Conservation (phyloP, 768 basidiomycete species). For the Boletus sp. region DNA sequence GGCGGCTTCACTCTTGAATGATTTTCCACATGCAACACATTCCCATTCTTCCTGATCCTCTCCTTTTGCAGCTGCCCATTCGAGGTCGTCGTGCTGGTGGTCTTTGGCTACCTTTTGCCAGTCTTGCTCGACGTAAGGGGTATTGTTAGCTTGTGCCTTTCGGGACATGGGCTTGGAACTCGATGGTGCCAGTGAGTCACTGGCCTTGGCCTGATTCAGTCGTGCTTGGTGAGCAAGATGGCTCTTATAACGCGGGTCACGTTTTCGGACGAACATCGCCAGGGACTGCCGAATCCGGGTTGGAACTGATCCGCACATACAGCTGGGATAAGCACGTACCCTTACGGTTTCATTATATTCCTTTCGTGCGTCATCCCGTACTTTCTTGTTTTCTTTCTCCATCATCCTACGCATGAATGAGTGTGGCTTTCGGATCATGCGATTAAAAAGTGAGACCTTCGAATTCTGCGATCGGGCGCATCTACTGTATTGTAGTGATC, state of each 20-base stretch:
- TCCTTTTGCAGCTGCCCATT: slow-evolving; percentile 73
- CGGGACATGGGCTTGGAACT: slow-evolving; percentile 23
- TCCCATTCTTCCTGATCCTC: slow-evolving; percentile 83
- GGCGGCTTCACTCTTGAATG: slow-evolving; percentile 86
- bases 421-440: neutral
- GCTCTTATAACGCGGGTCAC: slow-evolving; percentile 84
- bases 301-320: neutral
- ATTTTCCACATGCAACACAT: slow-evolving; percentile 92
- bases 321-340: slow-evolving; percentile 44
- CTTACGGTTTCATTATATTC: slow-evolving; percentile 93
- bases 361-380: slow-evolving; percentile 78
- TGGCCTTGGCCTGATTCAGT: slow-evolving; percentile 30
- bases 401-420: slow-evolving; percentile 55
- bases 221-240: slow-evolving; percentile 52
- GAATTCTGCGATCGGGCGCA: slow-evolving; percentile 81
- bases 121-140: slow-evolving; percentile 75
- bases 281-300: slow-evolving; percentile 50
- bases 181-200: slow-evolving; percentile 33
- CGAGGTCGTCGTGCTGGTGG: slow-evolving; percentile 48
- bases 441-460: slow-evolving; percentile 51
- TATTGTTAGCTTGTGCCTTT: slow-evolving; percentile 26
- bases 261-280: slow-evolving; percentile 74
- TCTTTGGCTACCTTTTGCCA: slow-evolving; percentile 72
- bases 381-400: slow-evolving; percentile 96
- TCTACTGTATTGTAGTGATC: slow-evolving; percentile 82